Evolutionary conservation across 2,329 filamentous ascomycete species (phyloP), one percentile per base, ranked within the genome.

Genomic region (Rhynchosporium secalis): DNA sequence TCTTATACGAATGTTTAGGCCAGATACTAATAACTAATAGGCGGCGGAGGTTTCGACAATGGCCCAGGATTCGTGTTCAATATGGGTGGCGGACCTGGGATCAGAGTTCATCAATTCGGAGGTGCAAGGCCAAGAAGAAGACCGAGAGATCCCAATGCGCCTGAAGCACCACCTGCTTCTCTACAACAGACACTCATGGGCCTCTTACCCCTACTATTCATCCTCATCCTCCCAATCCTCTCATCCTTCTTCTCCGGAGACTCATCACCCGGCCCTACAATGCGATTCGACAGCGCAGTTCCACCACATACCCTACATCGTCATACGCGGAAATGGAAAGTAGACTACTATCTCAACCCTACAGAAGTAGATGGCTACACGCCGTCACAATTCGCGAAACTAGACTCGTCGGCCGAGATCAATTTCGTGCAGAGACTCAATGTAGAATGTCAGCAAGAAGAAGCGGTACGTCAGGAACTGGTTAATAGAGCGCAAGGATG

Each of bases 1-100:
- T 41, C 20, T 60, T 40, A 7, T 9, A 28, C 28, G n/a, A 36
- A 20, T 20, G 33, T 59, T 38, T 56, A 57, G 40, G 29, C 38
- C 38, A 10, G 51, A 57, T 48, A 36, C 66, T 71, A 60, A 70
- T 54, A 58, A 31, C 41, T 59, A 56, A 10, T 43, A 70, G 68
- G 66, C 46, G 80, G 66, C 46, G 80, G 80, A 66, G 76, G 82
- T 66, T 92, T 93, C 76, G 89, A 92, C 72, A 84, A 83, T 65
- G 91, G 92, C 15, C 92, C 91, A 31, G 90, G 92, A 70, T 97
- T 97, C 75, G 91, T 96, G 60, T 98, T 98, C 78, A 97, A 97
- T 78, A 86, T 97, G 76, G 91, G 91, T 68, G 93, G 92, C 66
- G 93, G 93, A 64, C 92, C 94, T 3, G 94, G 93, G 26, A 87